A percentile compares a stretch with the other conserved stretches of the same genome.
Conservation (phyloP, 768 basidiomycete species). For the Lactifluus piperatus region DNA sequence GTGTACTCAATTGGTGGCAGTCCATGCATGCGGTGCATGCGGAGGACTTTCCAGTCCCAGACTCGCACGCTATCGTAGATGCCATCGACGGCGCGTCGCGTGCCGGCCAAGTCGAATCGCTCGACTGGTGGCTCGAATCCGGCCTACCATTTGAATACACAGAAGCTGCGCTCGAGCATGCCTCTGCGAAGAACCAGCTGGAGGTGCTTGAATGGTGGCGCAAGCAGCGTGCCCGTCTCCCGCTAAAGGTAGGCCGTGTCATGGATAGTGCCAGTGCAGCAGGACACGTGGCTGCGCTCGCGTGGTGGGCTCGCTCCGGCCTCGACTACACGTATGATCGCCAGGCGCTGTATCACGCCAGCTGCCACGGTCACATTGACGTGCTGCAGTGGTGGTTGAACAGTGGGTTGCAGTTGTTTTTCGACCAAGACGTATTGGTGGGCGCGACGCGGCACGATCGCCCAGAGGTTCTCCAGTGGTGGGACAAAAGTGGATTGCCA, state of each 20-base stretch:
- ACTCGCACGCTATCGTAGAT: conserved; percentile 47
- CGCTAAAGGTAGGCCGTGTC: conserved; percentile 73
- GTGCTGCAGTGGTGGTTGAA: conserved; percentile 80
- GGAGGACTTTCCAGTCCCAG: conserved; percentile 48
- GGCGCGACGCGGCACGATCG: conserved; percentile 78
- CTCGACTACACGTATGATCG: conserved; percentile 74
- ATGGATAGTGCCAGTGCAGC: conserved; percentile 82
- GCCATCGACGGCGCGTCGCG: conserved; percentile 75
- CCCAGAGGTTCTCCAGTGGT: conserved; percentile 81
- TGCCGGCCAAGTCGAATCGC: conserved; percentile 61
- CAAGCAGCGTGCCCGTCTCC: conserved; percentile 41
- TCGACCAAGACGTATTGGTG: conserved; percentile 70
- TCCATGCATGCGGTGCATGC: conserved; percentile 52
- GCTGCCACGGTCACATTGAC: conserved; percentile 70
- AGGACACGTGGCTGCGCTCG: conserved; percentile 64
- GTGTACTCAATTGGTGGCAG: conserved; percentile 79
- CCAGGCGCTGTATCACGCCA: conserved; percentile 68
- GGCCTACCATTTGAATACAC: conserved; percentile 64
- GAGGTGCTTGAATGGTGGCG: conserved; percentile 82
- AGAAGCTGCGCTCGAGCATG: conserved; percentile 70
- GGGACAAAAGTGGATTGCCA: conserved; percentile 69
- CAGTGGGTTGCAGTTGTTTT: conserved; percentile 67
- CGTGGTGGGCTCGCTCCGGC: conserved; percentile 80
- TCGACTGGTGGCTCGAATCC: conserved; percentile 77
- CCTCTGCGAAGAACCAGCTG: conserved; percentile 71